Base-by-base conservation (phyloP, 2,329 filamentous ascomycete species). In the Sporothrix protearum region DNA sequence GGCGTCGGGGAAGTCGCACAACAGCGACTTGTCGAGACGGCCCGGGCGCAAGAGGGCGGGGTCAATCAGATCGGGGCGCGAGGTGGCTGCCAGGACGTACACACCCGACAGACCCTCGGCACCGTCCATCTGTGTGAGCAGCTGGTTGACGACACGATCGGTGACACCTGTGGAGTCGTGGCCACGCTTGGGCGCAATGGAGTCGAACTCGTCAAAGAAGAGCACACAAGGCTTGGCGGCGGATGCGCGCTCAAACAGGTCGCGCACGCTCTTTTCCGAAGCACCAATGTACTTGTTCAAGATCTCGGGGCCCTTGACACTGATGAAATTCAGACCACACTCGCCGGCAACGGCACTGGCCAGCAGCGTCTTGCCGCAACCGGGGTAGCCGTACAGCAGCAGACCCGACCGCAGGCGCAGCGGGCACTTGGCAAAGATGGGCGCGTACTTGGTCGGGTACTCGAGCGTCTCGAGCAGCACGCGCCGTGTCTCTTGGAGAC, bases 271-370 rank as follows among this genome's bases (percentile, higher is more conserved):
- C 85, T 99, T 99, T 78, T 99, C 96, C 36, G 92, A 97, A 0
- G 96, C 96, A 78, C 96, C 96, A 72, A 99, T 99, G 80, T 99
- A 99, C 82, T 99, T 99, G 85, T 99, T 99, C 70, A 99, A 83
- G 72, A 99, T 98, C 80, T 99, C 96, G 0, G 96, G 96, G 0
- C 96, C 96, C 82, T 99, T 99, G 78, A 99, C 96, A 53, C 91
- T 94, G 80, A 99, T 99, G 81, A 99, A 99, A 81, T 99, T 99
- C 73, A 99, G 89, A 0, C 95, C 95, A 78, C 95, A 98, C 82
- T 99, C 96, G 71, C 95, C 95, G 14, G 96, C 96, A n/a, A 99
- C 95, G 0, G 96, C 96, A 72, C 93, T 97, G 25, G 96, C 96
- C 10, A 99, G 88, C 9, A 99, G 86, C 0, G 96, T 99, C 82